These are phyloP conservation scores for Mangifera indica DNA, from an alignment of 345 rosid species.

Conservation along the genomic window DNA sequence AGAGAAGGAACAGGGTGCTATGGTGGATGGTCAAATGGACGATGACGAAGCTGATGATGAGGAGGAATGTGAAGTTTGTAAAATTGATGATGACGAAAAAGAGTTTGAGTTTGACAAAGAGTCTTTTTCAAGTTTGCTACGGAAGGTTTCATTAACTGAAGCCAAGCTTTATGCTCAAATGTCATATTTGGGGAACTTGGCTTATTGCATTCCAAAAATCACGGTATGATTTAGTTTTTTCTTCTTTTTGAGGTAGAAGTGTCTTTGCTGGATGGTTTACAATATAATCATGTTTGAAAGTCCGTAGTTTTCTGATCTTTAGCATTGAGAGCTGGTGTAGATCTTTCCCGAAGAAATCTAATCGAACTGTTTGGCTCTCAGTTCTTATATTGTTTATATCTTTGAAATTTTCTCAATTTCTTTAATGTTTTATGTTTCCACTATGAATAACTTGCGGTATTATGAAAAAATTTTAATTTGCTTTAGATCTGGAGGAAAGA, in stretches of 20 bases:
- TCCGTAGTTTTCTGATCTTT: conserved; percentile 1
- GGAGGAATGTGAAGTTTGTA: conserved; percentile 54
- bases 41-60: conserved; percentile 23
- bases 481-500: not conserved
- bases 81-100: conserved; percentile 37
- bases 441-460: not conserved
- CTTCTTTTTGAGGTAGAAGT: not conserved
- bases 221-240: conserved; percentile 42
- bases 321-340: not conserved
- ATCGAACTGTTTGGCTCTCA: not conserved
- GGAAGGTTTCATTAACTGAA: conserved; percentile 57
- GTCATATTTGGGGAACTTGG: conserved; percentile 73
- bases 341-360: not conserved
- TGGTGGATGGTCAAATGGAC: conserved; percentile 9
- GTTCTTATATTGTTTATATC: not conserved
- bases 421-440: not conserved
- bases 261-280: not conserved
- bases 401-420: not conserved
- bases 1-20: conserved; percentile 21
- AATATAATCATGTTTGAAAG: not conserved
- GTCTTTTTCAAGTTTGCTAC: conserved; percentile 67
- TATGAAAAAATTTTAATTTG: not conserved
- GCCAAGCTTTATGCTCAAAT: conserved; percentile 76
- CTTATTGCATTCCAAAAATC: conserved; percentile 71
- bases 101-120: conserved; percentile 59